Evolutionary conservation across 805 yeast genomes (phyloP).

Genomic region (Yarrowia hollandica): DNA sequence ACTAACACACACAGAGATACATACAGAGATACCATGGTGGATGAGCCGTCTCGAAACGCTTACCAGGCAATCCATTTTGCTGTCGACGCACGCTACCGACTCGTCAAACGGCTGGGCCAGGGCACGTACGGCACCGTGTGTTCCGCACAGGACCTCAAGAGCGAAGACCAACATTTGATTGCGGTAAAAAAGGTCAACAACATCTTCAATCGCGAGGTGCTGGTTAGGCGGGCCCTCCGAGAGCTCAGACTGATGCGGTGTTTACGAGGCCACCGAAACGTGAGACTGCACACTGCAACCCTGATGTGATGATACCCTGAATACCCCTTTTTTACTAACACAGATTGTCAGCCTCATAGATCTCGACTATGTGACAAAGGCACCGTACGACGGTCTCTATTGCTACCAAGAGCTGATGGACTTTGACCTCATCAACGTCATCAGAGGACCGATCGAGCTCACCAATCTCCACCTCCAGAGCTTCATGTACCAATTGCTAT

Average conservation of each 20-base stretch:
- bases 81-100: constrained; percentile 24
- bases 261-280: constrained; percentile 82
- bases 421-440: constrained; percentile 77
- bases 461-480: constrained; percentile 81
- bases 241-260: constrained; percentile 79
- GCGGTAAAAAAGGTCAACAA: constrained; percentile 82
- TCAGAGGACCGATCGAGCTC: constrained; percentile 62
- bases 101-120: constrained; percentile 55
- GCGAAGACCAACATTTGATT: constrained; percentile 38
- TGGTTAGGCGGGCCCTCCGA: constrained; percentile 76
- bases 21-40: constrained; percentile 20
- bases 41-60: constrained; percentile 8
- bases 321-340: background rate
- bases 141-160: constrained; percentile 49
- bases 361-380: constrained; percentile 62
- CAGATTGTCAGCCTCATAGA: constrained; percentile 71
- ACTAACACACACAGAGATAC: too few relatives aligned
- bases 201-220: constrained; percentile 64
- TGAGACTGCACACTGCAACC: constrained; percentile 32
- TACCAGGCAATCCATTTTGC: constrained; percentile 28
- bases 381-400: constrained; percentile 82
- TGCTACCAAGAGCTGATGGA: constrained; percentile 86
- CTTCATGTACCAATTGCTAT: constrained; percentile 75
- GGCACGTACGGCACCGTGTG: constrained; percentile 89
- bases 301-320: constrained; percentile 3